phyloP scores from a whole-genome alignment of 2,329 filamentous ascomycete species.

The Coniochaeta pulveracea region DNA sequence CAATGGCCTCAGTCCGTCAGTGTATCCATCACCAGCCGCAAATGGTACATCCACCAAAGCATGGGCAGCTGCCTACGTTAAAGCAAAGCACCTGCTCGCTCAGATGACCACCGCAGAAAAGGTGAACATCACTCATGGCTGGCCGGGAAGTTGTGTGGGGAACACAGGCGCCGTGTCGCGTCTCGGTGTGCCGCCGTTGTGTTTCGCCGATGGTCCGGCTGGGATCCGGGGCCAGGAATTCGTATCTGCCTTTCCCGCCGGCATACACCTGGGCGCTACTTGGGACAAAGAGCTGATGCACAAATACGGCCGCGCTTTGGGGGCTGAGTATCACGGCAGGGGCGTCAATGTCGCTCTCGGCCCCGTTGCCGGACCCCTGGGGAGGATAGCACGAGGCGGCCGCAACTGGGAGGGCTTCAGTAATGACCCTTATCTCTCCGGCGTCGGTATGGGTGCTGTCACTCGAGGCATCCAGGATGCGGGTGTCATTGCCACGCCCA shows the following conservation, averaged over 20 bases:
- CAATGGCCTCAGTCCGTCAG: slow-evolving; percentile 21
- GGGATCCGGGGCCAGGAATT: slow-evolving; percentile 21
- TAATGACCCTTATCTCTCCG: slow-evolving; percentile 20
- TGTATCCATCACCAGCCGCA: slow-evolving; percentile 19
- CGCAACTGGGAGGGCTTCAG: slow-evolving; percentile 45
- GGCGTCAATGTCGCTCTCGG: slow-evolving; percentile 63
- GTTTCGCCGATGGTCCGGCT: slow-evolving; percentile 30
- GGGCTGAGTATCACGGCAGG: slow-evolving; percentile 54
- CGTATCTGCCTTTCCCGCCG: slow-evolving; percentile 46
- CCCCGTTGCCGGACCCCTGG: slow-evolving; percentile 43
- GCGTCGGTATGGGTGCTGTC: slow-evolving; percentile 16
- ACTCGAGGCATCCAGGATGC: slow-evolving; percentile 17
- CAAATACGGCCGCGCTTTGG: slow-evolving; percentile 55
- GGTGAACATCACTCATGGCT: slow-evolving; percentile 25
- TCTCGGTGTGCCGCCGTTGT: slow-evolving; percentile 28
- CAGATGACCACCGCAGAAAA: slow-evolving; percentile 28
- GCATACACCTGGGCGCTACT: slow-evolving; percentile 58
- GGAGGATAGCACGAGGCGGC: slow-evolving; percentile 50
- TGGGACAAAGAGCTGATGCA: slow-evolving; percentile 59
- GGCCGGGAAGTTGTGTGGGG: slow-evolving; percentile 18
- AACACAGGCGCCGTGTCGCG: slow-evolving; percentile 21
- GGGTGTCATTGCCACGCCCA: slow-evolving; percentile 70
- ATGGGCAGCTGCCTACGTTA: slow-evolving; percentile 23
- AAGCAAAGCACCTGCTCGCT: slow-evolving; percentile 21
- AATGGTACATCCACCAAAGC: slow-evolving; percentile 14